phyloP scores from a whole-genome alignment of 441 rosid species.

The Jatropha podagrica region DNA sequence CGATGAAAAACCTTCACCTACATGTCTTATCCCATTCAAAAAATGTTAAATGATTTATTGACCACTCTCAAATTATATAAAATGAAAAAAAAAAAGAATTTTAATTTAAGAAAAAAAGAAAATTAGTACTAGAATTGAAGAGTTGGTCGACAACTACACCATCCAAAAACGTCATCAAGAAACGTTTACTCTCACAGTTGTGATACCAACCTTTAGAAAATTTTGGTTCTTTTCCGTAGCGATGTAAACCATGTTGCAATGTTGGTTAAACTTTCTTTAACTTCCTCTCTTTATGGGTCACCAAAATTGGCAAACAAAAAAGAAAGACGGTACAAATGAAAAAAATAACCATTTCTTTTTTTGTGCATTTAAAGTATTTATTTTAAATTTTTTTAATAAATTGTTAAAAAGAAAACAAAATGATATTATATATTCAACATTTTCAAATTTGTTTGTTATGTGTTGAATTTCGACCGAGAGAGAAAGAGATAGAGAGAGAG shows the following conservation, averaged over 20 bases:
- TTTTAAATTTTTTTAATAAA: no score
- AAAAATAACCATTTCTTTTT: no score
- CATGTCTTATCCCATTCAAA: constrained; percentile 3
- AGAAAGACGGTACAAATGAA: no score
- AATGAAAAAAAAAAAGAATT: background rate
- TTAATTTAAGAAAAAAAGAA: background rate
- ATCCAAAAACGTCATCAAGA: constrained; percentile 26
- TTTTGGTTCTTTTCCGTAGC: background rate
- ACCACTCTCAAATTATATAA: background rate
- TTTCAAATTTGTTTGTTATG: background rate
- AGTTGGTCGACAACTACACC: constrained; percentile 38
- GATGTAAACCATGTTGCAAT: background rate
- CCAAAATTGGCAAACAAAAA: no score
- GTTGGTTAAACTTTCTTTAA: no score
- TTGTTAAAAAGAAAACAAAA: background rate
- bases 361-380: no score
- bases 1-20: constrained; percentile 9
- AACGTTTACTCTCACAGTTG: background rate
- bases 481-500: constrained; percentile 31
- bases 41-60: no score
- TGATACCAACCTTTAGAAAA: background rate
- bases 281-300: no score
- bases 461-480: background rate
- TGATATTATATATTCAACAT: background rate
- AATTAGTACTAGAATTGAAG: background rate